Evolutionary conservation across 331 rosid genomes (phyloP).

Genomic region (Quercus tomentella): DNA sequence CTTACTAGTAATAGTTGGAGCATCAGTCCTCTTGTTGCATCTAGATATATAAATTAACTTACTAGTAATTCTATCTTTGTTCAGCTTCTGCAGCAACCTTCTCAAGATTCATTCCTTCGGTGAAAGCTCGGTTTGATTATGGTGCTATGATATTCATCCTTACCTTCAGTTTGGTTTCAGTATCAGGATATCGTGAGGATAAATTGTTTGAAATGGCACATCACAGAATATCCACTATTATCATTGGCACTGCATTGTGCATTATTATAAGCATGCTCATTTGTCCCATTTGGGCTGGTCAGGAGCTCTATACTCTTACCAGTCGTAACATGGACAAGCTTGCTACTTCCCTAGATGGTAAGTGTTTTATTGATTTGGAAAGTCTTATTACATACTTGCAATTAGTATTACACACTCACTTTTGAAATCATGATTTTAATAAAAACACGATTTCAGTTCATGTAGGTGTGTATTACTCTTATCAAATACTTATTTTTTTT

Average conservation of each 20-base stretch:
- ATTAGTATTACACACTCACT: no score
- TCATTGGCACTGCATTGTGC: conserved; percentile 66
- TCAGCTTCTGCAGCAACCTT: conserved; percentile 85
- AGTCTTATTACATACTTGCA: no score
- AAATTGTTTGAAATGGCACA: conserved; percentile 44
- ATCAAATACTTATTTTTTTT: neutral
- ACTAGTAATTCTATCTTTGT: neutral
- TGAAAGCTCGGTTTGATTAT: conserved; percentile 80
- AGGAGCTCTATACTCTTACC: conserved; percentile 48
- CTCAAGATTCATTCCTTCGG: conserved; percentile 73
- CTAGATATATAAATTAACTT: neutral
- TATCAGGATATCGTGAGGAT: conserved; percentile 63
- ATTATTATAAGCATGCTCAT: conserved; percentile 40
- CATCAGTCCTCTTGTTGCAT: neutral
- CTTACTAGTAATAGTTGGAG: neutral
- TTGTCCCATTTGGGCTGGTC: conserved; percentile 89
- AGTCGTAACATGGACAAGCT: conserved; percentile 66
- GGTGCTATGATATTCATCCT: conserved; percentile 79
- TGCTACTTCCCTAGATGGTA: conserved; percentile 65
- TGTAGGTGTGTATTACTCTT: no score
- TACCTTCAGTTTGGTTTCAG: conserved; percentile 71
- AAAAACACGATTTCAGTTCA: no score
- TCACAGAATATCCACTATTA: conserved; percentile 51
- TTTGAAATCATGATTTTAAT: no score
- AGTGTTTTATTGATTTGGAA: neutral